Evolutionary conservation across 768 basidiomycete genomes (phyloP).

Genomic region (Artomyces pyxidatus): DNA sequence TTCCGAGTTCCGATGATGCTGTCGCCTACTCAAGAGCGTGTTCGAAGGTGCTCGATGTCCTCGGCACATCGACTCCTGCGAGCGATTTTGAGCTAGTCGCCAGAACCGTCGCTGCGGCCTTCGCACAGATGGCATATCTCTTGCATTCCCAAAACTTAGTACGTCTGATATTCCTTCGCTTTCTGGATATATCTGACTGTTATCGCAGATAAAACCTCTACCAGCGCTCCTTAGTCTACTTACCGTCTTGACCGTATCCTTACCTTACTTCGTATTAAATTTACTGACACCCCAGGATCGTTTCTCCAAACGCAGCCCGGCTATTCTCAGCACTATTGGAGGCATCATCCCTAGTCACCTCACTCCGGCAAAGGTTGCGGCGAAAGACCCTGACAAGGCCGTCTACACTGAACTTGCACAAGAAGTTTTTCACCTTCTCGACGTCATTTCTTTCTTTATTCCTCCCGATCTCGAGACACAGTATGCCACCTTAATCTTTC

Average conservation of each 20-base stretch:
- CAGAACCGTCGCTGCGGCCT: constrained; percentile 3
- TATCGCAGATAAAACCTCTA: constrained; percentile 7
- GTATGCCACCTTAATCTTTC: not conserved
- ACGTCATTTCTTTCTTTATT: not conserved
- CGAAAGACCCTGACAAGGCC: not conserved
- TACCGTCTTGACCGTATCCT: constrained; percentile 8
- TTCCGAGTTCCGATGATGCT: not conserved
- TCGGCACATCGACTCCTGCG: not conserved
- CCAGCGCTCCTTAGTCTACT: constrained; percentile 10
- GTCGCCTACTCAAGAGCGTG: constrained; percentile 5
- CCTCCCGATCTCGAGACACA: not conserved
- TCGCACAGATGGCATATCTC: constrained; percentile 9
- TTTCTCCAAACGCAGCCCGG: not conserved
- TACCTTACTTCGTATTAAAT: constrained; percentile 7
- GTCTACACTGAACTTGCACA: not conserved
- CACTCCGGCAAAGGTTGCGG: not conserved
- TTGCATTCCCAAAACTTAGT: constrained; percentile 7
- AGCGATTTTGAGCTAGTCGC: constrained; percentile 3
- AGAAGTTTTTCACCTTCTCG: not conserved
- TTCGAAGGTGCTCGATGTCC: constrained; percentile 8
- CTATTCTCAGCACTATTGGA: not conserved
- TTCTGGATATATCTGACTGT: not conserved
- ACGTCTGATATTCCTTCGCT: not conserved
- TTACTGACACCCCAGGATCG: not conserved
- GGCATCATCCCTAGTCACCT: not conserved